Conservation (phyloP, 1,139 yeast genomes). For the Meyerozyma sp. region DNA sequence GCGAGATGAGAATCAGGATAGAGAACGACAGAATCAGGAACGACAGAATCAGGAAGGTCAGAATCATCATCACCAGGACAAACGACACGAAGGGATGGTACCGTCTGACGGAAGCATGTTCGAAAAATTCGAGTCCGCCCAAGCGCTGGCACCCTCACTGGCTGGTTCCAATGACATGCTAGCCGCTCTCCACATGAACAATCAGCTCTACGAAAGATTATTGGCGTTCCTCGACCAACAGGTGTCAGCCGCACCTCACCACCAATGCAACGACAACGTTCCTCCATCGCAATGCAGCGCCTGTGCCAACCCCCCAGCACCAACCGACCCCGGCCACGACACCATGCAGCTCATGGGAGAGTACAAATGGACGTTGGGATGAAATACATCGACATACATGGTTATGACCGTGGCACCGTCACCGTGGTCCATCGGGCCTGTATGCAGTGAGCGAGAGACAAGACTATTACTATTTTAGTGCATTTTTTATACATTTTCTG, state of each 20-base stretch:
- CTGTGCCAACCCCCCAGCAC: not conserved
- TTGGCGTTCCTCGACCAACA: not conserved
- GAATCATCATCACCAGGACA: not conserved
- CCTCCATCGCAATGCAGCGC: slow-evolving; percentile 1
- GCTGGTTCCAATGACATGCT: not conserved
- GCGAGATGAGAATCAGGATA: not conserved
- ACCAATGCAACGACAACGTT: not conserved
- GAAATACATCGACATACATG: too few relatives aligned
- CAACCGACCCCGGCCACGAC: slow-evolving; percentile 8
- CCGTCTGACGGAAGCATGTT: not conserved
- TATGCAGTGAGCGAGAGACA: too few relatives aligned
- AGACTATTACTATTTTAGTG: too few relatives aligned
- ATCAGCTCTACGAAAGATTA: slow-evolving; percentile 3
- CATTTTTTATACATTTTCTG: too few relatives aligned
- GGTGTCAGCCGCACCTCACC: not conserved
- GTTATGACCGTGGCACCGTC: too few relatives aligned
- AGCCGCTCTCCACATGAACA: slow-evolving; percentile 5
- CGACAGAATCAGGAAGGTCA: not conserved
- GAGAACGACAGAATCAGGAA: not conserved
- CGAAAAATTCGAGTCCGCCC: not conserved
- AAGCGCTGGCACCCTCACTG: not conserved
- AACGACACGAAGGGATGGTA: not conserved
- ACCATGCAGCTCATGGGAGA: slow-evolving; percentile 29
- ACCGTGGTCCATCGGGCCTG: too few relatives aligned
- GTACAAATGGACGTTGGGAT: slow-evolving; percentile 19